These are phyloP conservation scores for Mucor lusitanicus DNA, from an alignment of 371 early-diverging fungal species.

Conservation along the genomic window DNA sequence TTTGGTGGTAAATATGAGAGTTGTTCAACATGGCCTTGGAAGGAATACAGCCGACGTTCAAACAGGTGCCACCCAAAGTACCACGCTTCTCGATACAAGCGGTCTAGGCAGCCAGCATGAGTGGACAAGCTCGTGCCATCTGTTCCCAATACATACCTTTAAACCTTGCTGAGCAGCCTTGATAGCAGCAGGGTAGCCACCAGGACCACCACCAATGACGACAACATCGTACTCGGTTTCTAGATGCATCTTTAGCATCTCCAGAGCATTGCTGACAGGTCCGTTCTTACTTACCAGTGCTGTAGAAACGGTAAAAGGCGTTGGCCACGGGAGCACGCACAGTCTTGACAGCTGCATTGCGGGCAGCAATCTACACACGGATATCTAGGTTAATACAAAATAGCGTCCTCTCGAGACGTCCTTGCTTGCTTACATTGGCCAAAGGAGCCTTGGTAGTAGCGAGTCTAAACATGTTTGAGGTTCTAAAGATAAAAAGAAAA, in stretches of 20 bases:
- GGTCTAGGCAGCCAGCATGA: slow-evolving; percentile 55
- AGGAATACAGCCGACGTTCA: slow-evolving; percentile 99
- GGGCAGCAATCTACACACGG: slow-evolving; percentile 53
- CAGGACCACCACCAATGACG: slow-evolving; percentile 96
- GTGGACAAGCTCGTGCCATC: too few relatives aligned
- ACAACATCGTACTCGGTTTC: slow-evolving; percentile 80
- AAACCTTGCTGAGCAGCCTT: slow-evolving; percentile 98
- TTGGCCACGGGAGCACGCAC: slow-evolving; percentile 59
- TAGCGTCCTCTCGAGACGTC: too few relatives aligned
- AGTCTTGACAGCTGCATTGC: slow-evolving; percentile 50
- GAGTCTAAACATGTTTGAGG: slow-evolving; percentile 58
- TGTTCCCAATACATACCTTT: slow-evolving; percentile 81
- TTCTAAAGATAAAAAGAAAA: slow-evolving; percentile 3
- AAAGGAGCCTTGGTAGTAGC: slow-evolving; percentile 60
- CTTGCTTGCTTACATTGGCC: slow-evolving; percentile 55
- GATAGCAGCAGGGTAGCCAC: slow-evolving; percentile 98
- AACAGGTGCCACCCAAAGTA: slow-evolving; percentile 95
- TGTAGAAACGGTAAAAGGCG: slow-evolving; percentile 61
- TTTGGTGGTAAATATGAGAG: slow-evolving; percentile 95
- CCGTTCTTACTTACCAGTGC: slow-evolving; percentile 56
- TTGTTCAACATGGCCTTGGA: slow-evolving; percentile 98
- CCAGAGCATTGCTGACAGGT: too few relatives aligned
- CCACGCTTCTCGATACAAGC: slow-evolving; percentile 98
- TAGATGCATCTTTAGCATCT: too few relatives aligned
- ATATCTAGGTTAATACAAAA: not conserved